Percentiles rank a stretch among this genome's conserved stretches.
Conservation (phyloP, 345 rosid genomes). For the Clarkia xantiana region DNA sequence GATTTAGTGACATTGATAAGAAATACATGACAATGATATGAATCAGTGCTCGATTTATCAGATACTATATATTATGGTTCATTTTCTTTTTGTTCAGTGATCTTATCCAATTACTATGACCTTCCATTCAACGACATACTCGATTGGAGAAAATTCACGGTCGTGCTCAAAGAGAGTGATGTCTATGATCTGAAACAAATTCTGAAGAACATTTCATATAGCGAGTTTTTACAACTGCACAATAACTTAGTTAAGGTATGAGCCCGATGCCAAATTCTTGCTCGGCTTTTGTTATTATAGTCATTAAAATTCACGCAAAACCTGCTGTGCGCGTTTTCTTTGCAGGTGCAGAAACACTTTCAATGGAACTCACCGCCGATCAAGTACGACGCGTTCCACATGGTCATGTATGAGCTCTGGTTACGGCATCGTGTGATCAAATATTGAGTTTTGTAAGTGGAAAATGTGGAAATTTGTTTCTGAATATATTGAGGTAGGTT, state of each 20-base stretch:
- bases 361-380: slow-evolving; percentile 86
- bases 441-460: slow-evolving; percentile 21
- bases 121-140: slow-evolving; percentile 85
- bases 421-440: slow-evolving; percentile 73
- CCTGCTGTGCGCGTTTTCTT: background rate
- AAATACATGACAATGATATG: too few species aligned
- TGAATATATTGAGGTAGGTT: too few species aligned
- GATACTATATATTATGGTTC: background rate
- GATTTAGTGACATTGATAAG: too few species aligned
- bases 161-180: slow-evolving; percentile 57
- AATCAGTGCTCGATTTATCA: too few species aligned
- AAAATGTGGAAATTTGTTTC: background rate
- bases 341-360: slow-evolving; percentile 82
- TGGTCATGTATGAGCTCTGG: slow-evolving; percentile 96
- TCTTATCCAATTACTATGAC: slow-evolving; percentile 75
- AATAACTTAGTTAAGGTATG: slow-evolving; percentile 67
- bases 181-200: slow-evolving; percentile 64
- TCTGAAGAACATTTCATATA: slow-evolving; percentile 58
- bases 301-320: too few species aligned
- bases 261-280: background rate
- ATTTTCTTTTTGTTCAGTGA: slow-evolving; percentile 36
- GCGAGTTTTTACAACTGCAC: slow-evolving; percentile 51
- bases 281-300: too few species aligned
- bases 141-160: slow-evolving; percentile 62
- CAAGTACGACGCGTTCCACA: slow-evolving; percentile 74